phyloP scores from a whole-genome alignment of 176 grass and related monocot genomes.

The Poa pratensis region DNA sequence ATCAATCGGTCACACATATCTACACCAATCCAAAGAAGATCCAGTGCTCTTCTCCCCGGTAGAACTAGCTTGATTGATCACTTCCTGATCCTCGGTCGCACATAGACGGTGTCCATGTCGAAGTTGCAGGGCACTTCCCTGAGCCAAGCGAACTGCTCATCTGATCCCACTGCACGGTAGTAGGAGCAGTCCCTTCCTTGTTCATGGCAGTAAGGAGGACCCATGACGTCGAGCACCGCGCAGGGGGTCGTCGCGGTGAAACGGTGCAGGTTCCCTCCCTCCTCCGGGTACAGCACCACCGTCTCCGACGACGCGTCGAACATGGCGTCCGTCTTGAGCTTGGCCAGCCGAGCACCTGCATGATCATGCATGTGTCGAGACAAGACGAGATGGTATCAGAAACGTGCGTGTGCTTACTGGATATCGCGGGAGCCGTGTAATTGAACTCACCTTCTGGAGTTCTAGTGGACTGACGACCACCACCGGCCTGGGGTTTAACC shows the following conservation, averaged over 20 bases:
- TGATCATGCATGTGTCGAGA: background rate
- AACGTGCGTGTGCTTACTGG: background rate
- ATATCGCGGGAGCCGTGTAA: background rate
- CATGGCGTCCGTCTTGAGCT: constrained; percentile 50
- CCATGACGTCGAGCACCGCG: constrained; percentile 65
- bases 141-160: constrained; percentile 53
- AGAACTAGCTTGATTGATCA: background rate
- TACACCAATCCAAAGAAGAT: background rate
- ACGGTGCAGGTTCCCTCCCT: constrained; percentile 69
- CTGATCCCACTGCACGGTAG: constrained; percentile 38
- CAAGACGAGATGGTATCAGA: background rate
- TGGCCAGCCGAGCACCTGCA: constrained; percentile 54
- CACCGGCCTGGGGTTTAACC: constrained; percentile 8
- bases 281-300: constrained; percentile 67
- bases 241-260: constrained; percentile 61
- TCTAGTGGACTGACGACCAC: background rate
- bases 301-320: constrained; percentile 48
- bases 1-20: background rate
- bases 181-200: constrained; percentile 71
- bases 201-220: constrained; percentile 53
- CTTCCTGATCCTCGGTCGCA: constrained; percentile 7
- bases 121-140: constrained; percentile 38
- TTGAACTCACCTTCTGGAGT: constrained; percentile 3
- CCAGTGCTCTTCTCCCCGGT: background rate
- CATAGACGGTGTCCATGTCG: constrained; percentile 2